Evolutionary conservation across 345 rosid genomes (phyloP).

Genomic region (Linum tenue): DNA sequence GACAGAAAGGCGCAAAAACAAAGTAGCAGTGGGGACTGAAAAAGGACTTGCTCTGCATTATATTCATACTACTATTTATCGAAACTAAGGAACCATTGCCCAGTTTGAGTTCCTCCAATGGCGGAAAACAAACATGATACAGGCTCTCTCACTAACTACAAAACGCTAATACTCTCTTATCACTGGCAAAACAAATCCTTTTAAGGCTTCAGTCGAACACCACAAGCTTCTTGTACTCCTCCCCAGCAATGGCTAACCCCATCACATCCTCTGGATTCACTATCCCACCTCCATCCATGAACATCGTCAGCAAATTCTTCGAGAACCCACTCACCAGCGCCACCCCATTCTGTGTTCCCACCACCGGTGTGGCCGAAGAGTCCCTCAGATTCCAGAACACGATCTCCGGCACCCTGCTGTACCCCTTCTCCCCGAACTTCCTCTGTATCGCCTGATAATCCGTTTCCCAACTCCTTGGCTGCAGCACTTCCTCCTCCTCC

Average conservation of each 20-base stretch:
- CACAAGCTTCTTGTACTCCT: slow-evolving; percentile 9
- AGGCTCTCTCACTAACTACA: no score
- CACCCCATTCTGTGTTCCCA: not conserved
- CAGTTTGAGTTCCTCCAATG: no score
- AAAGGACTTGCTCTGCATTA: no score
- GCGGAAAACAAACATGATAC: no score
- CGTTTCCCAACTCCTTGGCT: slow-evolving; percentile 2
- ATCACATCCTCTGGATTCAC: slow-evolving; percentile 6
- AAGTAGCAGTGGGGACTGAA: no score
- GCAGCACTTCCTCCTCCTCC: not conserved
- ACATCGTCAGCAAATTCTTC: slow-evolving; percentile 9
- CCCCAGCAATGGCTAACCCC: slow-evolving; percentile 5
- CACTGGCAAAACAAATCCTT: no score
- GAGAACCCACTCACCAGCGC: slow-evolving; percentile 10
- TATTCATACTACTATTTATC: no score
- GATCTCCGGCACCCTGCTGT: no score
- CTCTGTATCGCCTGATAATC: slow-evolving; percentile 11
- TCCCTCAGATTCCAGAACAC: not conserved
- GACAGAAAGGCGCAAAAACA: no score
- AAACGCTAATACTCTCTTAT: no score
- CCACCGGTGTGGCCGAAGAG: slow-evolving; percentile 15
- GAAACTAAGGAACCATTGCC: no score
- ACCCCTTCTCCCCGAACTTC: not conserved
- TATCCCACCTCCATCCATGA: slow-evolving; percentile 14
- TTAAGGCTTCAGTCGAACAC: slow-evolving; percentile 2